Evolutionary conservation across 176 grass and related monocot species (phyloP).

Genomic region (Oryza brachyantha): DNA sequence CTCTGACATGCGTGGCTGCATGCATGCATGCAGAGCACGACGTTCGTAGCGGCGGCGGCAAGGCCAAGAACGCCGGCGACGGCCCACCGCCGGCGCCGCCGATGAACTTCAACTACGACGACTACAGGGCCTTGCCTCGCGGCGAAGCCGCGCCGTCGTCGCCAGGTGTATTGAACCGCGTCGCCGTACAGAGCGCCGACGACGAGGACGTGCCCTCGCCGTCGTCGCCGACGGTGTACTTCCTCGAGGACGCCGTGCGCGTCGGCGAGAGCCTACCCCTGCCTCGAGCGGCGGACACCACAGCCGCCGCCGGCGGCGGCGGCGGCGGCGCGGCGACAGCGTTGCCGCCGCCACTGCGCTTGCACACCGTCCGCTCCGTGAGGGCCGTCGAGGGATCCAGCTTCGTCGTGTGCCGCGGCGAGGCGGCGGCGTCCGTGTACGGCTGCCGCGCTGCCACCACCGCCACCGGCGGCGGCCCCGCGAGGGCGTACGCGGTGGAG

Average conservation of each 20-base stretch:
- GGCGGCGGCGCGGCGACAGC: background rate
- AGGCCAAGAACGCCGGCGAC: background rate
- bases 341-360: background rate
- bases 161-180: background rate
- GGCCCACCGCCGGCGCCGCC: background rate
- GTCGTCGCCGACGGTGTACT: background rate
- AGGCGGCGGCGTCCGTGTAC: background rate
- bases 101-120: slow-evolving; percentile 40
- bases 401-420: slow-evolving; percentile 34
- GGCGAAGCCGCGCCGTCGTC: background rate
- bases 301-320: background rate
- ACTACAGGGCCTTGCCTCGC: background rate
- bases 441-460: slow-evolving; percentile 15
- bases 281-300: background rate
- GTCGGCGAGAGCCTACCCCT: slow-evolving; percentile 28
- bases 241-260: slow-evolving; percentile 39
- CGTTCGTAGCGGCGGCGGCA: background rate
- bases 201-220: background rate
- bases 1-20: background rate
- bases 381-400: slow-evolving; percentile 7
- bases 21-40: background rate
- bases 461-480: background rate
- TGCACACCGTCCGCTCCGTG: slow-evolving; percentile 16
- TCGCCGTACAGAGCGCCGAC: background rate
- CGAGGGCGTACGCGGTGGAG: slow-evolving; percentile 13